Base-by-base conservation (phyloP, 2,329 filamentous ascomycete species). In the Endocalyx cinctus region DNA sequence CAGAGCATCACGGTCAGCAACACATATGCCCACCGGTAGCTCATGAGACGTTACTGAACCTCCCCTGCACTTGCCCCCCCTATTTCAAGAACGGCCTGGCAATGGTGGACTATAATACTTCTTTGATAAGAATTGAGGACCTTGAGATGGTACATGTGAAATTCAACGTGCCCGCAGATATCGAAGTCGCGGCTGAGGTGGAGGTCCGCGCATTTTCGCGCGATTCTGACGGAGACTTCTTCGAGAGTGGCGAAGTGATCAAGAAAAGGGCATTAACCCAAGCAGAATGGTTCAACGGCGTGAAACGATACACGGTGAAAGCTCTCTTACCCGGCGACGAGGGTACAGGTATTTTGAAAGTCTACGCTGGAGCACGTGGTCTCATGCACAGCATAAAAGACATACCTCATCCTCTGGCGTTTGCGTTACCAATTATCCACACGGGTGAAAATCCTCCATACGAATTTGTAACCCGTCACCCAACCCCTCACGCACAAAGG, bases 321-420 rank as follows among this genome's bases (percentile, higher is more conserved):
- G 92, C 87, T 2, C 66, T 97, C 12, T 69, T 98, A 1, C 90
- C 94, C 2, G 85, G 87, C 17, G 90, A 97, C 47, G 90, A 96
- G 62, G 89, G 89, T 10, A 82, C 86, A 26, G 92, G 87, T 26
- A 77, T 84, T 10, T 67, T 98, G 37, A 96, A 94, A 59, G 70
- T 98, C 22, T 98, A 96, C 59, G 90, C 89, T 10, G 92, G 94
- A 39, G 92, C 89, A 59, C 80, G 89, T 42, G 94, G 94, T 1
- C 71, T 98, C 34, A 97, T 97, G 89, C 92, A 97, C 63, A 94
- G 86, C 43, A 90, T 92, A 67, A 92, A 92, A 59, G 87, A 96
- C 56, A 96, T 96, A 35, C 89, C 92, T 6, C 90, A 98, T 54
- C 82, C 89, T 3, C 67, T 98, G 34, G 89, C 90, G 1, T 82